phyloP scores from a whole-genome alignment of 2,329 filamentous ascomycete genomes.

The Aureobasidium sp. region DNA sequence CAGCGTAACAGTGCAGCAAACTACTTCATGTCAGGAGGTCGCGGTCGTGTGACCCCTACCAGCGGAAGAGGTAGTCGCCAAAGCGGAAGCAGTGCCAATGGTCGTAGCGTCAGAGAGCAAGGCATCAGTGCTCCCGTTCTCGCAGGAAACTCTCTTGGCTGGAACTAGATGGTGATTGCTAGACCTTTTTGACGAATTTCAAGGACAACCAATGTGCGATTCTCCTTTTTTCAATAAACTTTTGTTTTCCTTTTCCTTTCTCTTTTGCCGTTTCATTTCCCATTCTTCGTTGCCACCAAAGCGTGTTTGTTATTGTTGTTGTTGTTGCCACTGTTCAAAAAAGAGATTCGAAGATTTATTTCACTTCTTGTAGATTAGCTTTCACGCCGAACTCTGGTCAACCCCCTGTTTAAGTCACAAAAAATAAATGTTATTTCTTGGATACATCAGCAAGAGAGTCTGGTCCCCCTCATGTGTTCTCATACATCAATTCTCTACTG shows the following conservation, averaged over 20 bases:
- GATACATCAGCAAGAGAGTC: neutral
- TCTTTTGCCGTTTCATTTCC: neutral
- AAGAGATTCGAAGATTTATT: conserved; percentile 3
- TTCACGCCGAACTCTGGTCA: conserved; percentile 5
- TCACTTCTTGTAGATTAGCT: conserved; percentile 12
- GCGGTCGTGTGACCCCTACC: conserved; percentile 33
- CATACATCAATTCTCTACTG: too few relatives aligned
- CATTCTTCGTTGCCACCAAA: neutral
- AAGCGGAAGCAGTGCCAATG: conserved; percentile 32
- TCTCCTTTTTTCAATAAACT: neutral
- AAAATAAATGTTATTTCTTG: conserved; percentile 4
- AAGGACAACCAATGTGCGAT: conserved; percentile 2
- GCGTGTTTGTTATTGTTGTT: conserved; percentile 3
- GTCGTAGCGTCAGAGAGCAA: conserved; percentile 55
- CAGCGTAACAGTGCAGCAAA: conserved; percentile 32
- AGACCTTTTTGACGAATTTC: conserved; percentile 4
- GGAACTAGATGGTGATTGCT: conserved; percentile 59
- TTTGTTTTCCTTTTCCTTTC: neutral
- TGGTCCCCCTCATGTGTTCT: too few relatives aligned
- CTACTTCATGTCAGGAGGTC: conserved; percentile 62
- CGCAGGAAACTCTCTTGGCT: conserved; percentile 89
- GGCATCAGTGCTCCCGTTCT: conserved; percentile 86
- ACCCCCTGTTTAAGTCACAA: neutral
- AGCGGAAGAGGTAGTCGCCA: conserved; percentile 38
- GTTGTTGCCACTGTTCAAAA: conserved; percentile 3